Evolutionary conservation across 768 basidiomycete genomes (phyloP), one percentile per base, ranked within the genome.

Genomic region (Lyophyllum semitale): DNA sequence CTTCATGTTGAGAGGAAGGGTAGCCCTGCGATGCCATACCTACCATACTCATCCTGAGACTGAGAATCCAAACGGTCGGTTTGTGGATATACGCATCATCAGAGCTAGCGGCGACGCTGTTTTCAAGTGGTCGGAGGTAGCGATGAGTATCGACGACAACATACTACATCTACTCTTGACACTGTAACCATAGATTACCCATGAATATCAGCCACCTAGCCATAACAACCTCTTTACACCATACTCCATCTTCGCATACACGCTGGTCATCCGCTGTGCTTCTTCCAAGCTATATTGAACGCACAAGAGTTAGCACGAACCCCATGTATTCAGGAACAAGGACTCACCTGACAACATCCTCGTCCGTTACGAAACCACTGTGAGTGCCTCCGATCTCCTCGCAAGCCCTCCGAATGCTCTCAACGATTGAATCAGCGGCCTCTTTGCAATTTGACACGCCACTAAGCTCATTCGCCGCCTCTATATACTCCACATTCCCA

Each of bases 221-320:
- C 94, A 96, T 55, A 96, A 71, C 66, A 96, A 73, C 59, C 93
- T 78, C 78, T 95, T 98, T 48, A 97, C 79, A 0, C 91, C 92
- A 68, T 96, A 93, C 66, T 97, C 95, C 84, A 96, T 89, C 73
- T 94, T 93, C 13, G 93, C 84, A 68, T 92, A 90, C 60, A 95
- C 77, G 57, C 86, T 91, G 2, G 93, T 97, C 77, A 88, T 86
- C 51, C 84, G 80, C 68, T 89, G 86, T 2, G 95, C 95, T 61
- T 97, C 93, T 7, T 81, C 79, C 61, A 95, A 68, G 63, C 93
- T 95, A 60, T 30, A 27, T 9, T 6, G 53, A 45, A 55, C 35
- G 54, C 35, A 51, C 23, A n/a, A 44, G 22, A 49, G 53, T 59
- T 46, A 63, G 52, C 17, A 53, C 33, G 33, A 59, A 44, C 26